Percentiles rank a stretch among this genome's conserved stretches.
phyloP scores from a whole-genome alignment of 257 asterid species.

The Solanum medicagineum region DNA sequence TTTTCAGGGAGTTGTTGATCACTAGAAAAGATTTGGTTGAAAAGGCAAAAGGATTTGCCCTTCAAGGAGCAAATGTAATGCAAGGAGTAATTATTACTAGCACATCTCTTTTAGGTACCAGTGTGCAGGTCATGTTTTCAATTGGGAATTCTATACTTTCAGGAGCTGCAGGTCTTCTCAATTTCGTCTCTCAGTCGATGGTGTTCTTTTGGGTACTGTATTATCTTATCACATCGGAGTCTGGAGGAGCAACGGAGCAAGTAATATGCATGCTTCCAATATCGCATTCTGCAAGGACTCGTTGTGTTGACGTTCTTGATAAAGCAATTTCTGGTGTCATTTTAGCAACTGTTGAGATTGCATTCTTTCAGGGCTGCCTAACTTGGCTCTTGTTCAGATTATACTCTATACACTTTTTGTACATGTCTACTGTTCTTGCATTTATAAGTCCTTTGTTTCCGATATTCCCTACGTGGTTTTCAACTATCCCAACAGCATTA shows the following conservation, averaged over 20 bases:
- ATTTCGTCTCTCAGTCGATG: slow-evolving; percentile 71
- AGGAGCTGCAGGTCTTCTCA: slow-evolving; percentile 78
- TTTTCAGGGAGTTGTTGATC: slow-evolving; percentile 55
- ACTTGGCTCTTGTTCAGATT: slow-evolving; percentile 86
- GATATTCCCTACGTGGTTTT: slow-evolving; percentile 42
- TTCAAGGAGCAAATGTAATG: slow-evolving; percentile 74
- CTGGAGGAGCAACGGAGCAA: slow-evolving; percentile 94
- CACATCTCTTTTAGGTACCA: slow-evolving; percentile 57
- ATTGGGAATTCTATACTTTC: slow-evolving; percentile 65
- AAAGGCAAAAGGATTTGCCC: slow-evolving; percentile 77
- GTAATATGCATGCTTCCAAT: slow-evolving; percentile 78
- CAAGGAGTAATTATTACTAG: slow-evolving; percentile 61
- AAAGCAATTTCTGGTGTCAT: slow-evolving; percentile 81
- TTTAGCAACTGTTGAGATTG: slow-evolving; percentile 78
- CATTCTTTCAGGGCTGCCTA: slow-evolving; percentile 81
- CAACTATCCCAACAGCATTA: slow-evolving; percentile 61
- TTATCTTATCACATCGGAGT: slow-evolving; percentile 74
- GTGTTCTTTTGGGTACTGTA: slow-evolving; percentile 87
- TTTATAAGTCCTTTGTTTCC: slow-evolving; percentile 50
- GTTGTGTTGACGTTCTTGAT: slow-evolving; percentile 77
- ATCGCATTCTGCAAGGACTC: slow-evolving; percentile 46
- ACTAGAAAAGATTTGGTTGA: slow-evolving; percentile 62
- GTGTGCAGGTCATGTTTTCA: slow-evolving; percentile 50
- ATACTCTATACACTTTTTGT: slow-evolving; percentile 69
- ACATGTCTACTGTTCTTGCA: slow-evolving; percentile 67